Evolutionary conservation across 2,329 filamentous ascomycete species (phyloP), one percentile per base, ranked within the genome.

Genomic region (Seiridium unicorne): DNA sequence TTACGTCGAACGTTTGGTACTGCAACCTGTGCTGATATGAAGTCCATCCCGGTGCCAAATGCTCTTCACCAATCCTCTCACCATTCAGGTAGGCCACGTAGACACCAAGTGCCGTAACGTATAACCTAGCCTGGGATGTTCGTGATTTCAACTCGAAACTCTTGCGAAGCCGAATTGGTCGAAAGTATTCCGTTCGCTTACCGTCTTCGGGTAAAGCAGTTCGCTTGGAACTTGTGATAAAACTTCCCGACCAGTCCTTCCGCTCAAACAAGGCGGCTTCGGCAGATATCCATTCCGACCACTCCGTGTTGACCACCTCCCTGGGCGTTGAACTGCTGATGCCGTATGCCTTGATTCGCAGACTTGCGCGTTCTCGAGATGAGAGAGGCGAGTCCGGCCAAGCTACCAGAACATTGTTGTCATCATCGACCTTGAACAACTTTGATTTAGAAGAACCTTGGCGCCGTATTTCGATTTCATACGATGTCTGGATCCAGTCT

Each of bases 1-100:
- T 77, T 1, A 86, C 78, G 61, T 86, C 81, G 58, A 81, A 83
- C 0, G 78, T 81, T 59, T 85, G 77, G 61, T 86, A 87, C 1
- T 76, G 72, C 13, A 79, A 70, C 2, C 79, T 72, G 61, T 77
- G 71, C 3, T 75, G 67, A 65, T 82, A 82, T 55, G 72, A 73
- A 4, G 74, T 76, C 76, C 78, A 81, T 1, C 79, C 78, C 0
- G 79, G 79, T 32, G 77, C 74, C 66, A 79, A 68, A 42, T 63
- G 62, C 36, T 66, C 61, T 51, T 73, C 68, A 0, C 69, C 69
- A 4, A 75, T 69, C 4, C 59, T 62, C 26, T 62, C 62, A 2
- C 75, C 76, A 60, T 80, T 79, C 60, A 80, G 70, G 9, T 68
- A 70, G 0, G 70, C 73, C n/a, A 70, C 64, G 60, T 74, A 79